Base-by-base conservation (phyloP, 495 filamentous ascomycete genomes). In the Cercophora samala region DNA sequence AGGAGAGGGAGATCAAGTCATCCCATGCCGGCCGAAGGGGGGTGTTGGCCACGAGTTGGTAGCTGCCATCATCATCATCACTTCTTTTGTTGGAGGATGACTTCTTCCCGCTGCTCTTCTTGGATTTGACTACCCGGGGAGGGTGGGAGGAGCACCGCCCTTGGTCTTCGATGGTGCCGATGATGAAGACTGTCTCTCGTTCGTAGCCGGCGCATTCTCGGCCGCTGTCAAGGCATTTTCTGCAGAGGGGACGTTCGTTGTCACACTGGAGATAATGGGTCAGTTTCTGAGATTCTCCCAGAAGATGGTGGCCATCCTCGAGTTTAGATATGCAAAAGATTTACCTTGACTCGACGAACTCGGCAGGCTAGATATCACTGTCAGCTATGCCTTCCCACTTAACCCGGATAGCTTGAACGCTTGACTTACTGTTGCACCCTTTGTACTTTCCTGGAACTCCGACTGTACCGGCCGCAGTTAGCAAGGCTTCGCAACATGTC, bases 191-290 rank as follows among this genome's bases (percentile, higher is more conserved):
- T 6, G 77, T 82, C 71, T 83, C 80, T 58, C 81, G 76, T 75
- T 88, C 84, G 72, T 89, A 89, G 54, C 87, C 87, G 61, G 83
- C 76, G 71, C 87, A 89, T 74, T 86, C 81, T 66, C 88, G 83
- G 64, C 84, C 84, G 74, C 85, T 84, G 80, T 88, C 85, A 58
- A 81, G 80, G 74, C 87, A 89, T 66, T 88, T 88, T 66, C 82
- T 82, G 72, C 87, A 89, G 62, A 83, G 82, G 5, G 87, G 87
- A 25, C 82, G 84, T 58, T 83, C 82, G 79, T 89, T 89, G 70
- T 87, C 85, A 77, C 86, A 88, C 68, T 72, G 32, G 19, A 42
- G 17, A 13, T 13, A 22, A 15, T 17, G 15, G 17, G 25, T 63
- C 13, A 67, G 60, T 52, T 29, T n/a, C 24, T 32, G 26, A 26